Base-by-base conservation (phyloP, 2,329 filamentous ascomycete genomes). In the Fusarium albidum region DNA sequence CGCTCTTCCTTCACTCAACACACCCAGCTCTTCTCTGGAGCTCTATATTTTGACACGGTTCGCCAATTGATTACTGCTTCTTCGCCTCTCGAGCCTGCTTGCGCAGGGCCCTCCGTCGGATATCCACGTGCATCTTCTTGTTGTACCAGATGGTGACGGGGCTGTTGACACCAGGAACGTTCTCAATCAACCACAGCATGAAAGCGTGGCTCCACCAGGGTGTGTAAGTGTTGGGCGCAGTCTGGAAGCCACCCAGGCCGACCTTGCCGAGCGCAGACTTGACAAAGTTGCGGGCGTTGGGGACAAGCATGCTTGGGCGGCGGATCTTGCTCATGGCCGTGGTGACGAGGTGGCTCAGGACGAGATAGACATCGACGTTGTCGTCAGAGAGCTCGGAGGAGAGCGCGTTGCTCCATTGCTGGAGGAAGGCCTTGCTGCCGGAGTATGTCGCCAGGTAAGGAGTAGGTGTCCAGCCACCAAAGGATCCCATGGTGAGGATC, bases 281-380 rank as follows among this genome's bases (percentile, higher is more conserved):
- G 50, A 99, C 95, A 72, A 98, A 98, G 47, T 82, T 79, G 72
- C 88, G 89, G 12, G 94, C 90, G 53, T 82, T 92, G 9, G 95
- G 95, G 38, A 98, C 89, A 51, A 92, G 78, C 38, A 87, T 75
- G 59, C 85, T 94, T 0, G 92, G 79, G 50, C 88, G 89, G 67
- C 91, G 89, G 66, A 99, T 86, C 82, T 99, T 99, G 76, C 90
- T 94, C 95, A 99, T 99, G 69, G 94, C 92, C 1, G 91, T 94
- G 5, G 92, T 96, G 68, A 99, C 91, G 40, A 99, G 85, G 74
- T 99, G 96, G 66, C 90, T 92, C 65, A 98, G 84, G 25, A 96
- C 88, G 41, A 98, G 85, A 74, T 98, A 88, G n/a, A 96, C 92
- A 60, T 92, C 88, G 33, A 99, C 86, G 51, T 91, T 90, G 66